Base-by-base conservation (phyloP, 192 early-diverging fungal species). In the Thoreauomyces humboldtii region DNA sequence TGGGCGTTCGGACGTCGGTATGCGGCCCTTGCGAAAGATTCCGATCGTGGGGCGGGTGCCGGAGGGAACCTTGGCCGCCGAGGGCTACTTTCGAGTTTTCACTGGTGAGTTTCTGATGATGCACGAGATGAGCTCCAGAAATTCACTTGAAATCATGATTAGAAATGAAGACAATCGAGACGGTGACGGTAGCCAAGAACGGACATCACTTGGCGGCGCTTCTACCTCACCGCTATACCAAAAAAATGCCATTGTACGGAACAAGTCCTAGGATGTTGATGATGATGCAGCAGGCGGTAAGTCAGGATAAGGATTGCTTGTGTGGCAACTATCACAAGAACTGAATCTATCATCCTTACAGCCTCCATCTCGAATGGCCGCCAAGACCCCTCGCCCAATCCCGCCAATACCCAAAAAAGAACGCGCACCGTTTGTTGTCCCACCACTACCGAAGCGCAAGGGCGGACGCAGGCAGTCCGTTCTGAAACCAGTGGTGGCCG, bases 81-180 rank as follows among this genome's bases (percentile, higher is more conserved):
- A 46, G 48, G 50, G 50, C 4, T 68, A 68, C 29, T 68, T 68
- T 61, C 56, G 66, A 14, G 44, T 61, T 21, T 68, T 68, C 29
- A 68, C 66, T 35, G 61, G 55, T 57, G 27, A 15, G 33, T 4
- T n/a, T 9, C 22, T 41, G 38, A 41, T 41, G 38, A 12, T 41
- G 9, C 38, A 17, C 38, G 38, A 17, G 17, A 41, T 12, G 11
- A 41, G 11, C 38, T 12, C 17, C 38, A 41, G 17, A 41, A 9
- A 9, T 9, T 41, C 11, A 41, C 11, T 41, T 17, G 9, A 17
- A 17, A 12, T 41, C 11, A 41, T 17, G 11, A 17, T 41, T 50
- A 57, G 61, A 68, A 28, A 59, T 68, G 59, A 68, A 68, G 25
- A 68, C 57, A n/a, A 35, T 68, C 5, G 66, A 68, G 44, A 68